Percentiles rank a stretch among this genome's conserved stretches.
Evolutionary conservation across 805 yeast species (phyloP).

Genomic region (Blastobotrys mokoenaii): DNA sequence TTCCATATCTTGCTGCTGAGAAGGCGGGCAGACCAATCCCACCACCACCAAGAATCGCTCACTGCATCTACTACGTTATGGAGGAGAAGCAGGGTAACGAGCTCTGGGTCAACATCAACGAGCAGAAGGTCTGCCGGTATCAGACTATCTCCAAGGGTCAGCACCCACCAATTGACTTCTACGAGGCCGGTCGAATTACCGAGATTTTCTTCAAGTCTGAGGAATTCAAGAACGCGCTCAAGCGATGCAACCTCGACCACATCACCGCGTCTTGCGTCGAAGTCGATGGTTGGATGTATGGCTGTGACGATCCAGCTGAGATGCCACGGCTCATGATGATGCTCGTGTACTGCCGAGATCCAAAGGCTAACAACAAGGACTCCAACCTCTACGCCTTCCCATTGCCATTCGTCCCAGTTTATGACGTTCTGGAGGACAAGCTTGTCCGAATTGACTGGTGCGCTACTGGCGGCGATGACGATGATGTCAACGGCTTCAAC

Average conservation of each 20-base stretch:
- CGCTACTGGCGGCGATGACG: slow-evolving; percentile 65
- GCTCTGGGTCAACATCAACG: slow-evolving; percentile 59
- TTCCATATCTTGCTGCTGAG: slow-evolving; percentile 60
- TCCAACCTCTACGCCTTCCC: slow-evolving; percentile 49
- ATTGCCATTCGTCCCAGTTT: slow-evolving; percentile 67
- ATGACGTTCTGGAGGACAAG: slow-evolving; percentile 51
- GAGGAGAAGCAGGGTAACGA: slow-evolving; percentile 46
- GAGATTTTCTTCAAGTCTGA: slow-evolving; percentile 44
- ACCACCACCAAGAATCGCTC: slow-evolving; percentile 61
- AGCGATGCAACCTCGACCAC: slow-evolving; percentile 41
- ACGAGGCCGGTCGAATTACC: slow-evolving; percentile 51
- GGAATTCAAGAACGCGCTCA: slow-evolving; percentile 52
- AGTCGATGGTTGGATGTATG: slow-evolving; percentile 82
- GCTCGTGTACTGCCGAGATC: slow-evolving; percentile 70
- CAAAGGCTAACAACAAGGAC: slow-evolving; percentile 34
- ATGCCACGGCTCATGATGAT: slow-evolving; percentile 45
- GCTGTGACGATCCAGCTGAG: slow-evolving; percentile 51
- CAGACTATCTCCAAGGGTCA: slow-evolving; percentile 49
- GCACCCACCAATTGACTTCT: slow-evolving; percentile 66
- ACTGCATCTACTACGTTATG: slow-evolving; percentile 57
- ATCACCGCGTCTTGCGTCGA: slow-evolving; percentile 32
- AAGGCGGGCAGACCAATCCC: slow-evolving; percentile 32
- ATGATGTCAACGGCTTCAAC: slow-evolving; percentile 39
- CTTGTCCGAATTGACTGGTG: slow-evolving; percentile 66
- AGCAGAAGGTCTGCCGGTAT: slow-evolving; percentile 53